These are phyloP conservation scores for Sanghuangporus sanghuang DNA, from an alignment of 1,284 basidiomycete species.

Conservation along the genomic window DNA sequence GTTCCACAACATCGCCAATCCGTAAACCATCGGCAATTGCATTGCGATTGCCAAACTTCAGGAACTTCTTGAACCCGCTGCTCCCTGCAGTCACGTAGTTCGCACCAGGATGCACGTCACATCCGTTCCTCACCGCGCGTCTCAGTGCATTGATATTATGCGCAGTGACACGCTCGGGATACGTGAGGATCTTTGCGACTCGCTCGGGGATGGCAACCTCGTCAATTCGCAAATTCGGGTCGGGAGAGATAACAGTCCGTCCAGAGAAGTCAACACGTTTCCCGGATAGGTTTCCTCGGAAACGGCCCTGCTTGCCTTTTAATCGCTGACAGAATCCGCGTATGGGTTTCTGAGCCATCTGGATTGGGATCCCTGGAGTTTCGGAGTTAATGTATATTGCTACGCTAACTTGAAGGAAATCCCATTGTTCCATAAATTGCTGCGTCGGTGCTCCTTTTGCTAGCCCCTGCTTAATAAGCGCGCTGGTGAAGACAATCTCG, in stretches of 20 bases:
- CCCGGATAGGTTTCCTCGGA: conserved; percentile 96
- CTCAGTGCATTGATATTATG: conserved; percentile 86
- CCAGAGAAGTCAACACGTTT: conserved; percentile 99
- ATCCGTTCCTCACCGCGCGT: conserved; percentile 83
- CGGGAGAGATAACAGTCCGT: conserved; percentile 97
- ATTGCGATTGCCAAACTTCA: conserved; percentile 76
- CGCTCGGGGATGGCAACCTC: conserved; percentile 97
- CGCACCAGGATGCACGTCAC: conserved; percentile 92
- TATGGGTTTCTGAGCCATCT: conserved; percentile 86
- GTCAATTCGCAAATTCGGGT: conserved; percentile 97
- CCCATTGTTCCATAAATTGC: conserved; percentile 98
- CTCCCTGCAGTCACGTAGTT: conserved; percentile 86
- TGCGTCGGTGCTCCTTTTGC: conserved; percentile 84
- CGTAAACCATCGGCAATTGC: conserved; percentile 75
- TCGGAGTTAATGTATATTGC: conserved; percentile 99
- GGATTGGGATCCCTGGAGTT: conserved; percentile 85
- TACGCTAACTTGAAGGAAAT: conserved; percentile 90
- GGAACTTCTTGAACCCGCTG: conserved; percentile 79
- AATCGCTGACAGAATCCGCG: conserved; percentile 97
- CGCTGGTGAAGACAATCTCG: conserved; percentile 96
- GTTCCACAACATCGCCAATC: conserved; percentile 87
- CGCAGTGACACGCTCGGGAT: conserved; percentile 91
- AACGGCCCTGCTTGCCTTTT: conserved; percentile 98
- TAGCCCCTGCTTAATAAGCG: conserved; percentile 88
- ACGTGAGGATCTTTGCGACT: conserved; percentile 94